Evolutionary conservation across 1,284 basidiomycete genomes (phyloP), one percentile per base, ranked within the genome.

Genomic region (Microbotryum intermedium): DNA sequence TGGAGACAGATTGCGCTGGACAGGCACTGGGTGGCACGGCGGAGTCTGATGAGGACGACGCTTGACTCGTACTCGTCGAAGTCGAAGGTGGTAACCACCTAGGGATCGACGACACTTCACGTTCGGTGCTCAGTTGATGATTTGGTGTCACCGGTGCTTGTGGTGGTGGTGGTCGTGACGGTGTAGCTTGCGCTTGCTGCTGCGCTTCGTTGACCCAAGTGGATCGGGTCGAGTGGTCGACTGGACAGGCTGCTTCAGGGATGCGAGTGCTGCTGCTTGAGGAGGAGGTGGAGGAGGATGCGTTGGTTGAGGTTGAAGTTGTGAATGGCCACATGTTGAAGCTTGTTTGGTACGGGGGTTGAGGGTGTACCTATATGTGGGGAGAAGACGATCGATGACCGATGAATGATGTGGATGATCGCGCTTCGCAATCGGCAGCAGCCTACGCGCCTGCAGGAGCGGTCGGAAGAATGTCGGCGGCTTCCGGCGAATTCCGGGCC

Each of bases 21-120:
- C 58, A 57, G 28, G 58, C 58, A 13, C 62, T 54, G 18, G 68
- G 54, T 7, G 66, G 42, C 39, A 61, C 49, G 30, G 59, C 49
- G 44, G 62, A 47, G 20, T 30, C 29, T 6, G 25, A 13, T 51
- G 29, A 42, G 25, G 9, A 54, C 29, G 30, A 26, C 46, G 39
- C 58, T 44, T 25, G 60, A 56, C 29, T 46, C 47, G 28, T 59
- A 8, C 45, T 11, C 9, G 54, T 28, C 4, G 53, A 28, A 25
- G 58, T 6, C 7, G 50, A 45, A 21, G 64, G 49, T 1, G 58
- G 59, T n/a, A 61, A 61, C 49, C 63, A 70, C 43, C 86, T 83
- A 9, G 93, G 94, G 72, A 97, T 97, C 18, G 90, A 88, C 6
- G 93, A 97, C 29, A 83, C 80, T 72, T 89, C 87, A 62, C 93